These are phyloP conservation scores for Incumbomyces lentus DNA, from an alignment of 2,329 filamentous ascomycete genomes.

Conservation along the genomic window DNA sequence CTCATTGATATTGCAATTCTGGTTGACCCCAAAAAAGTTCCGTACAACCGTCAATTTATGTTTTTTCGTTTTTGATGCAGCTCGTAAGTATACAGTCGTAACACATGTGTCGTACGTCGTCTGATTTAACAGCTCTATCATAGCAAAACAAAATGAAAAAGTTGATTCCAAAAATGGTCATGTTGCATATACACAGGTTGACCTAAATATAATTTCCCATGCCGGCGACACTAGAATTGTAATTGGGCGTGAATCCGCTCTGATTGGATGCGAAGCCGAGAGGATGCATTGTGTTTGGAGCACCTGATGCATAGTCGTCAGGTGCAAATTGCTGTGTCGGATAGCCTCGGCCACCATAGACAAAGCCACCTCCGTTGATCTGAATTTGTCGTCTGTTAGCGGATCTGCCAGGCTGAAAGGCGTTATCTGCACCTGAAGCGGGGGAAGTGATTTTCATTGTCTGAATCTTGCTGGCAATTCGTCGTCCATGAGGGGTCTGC, in stretches of 20 bases:
- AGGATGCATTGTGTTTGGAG: constrained; percentile 5
- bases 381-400: constrained; percentile 20
- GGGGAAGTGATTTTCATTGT: constrained; percentile 28
- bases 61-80: not conserved
- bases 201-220: constrained; percentile 6
- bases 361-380: constrained; percentile 21
- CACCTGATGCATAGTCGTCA: constrained; percentile 4
- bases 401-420: constrained; percentile 27
- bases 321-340: constrained; percentile 2
- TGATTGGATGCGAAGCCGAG: constrained; percentile 1
- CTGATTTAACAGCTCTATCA: constrained; percentile 6
- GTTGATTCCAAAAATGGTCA: not conserved
- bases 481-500: constrained; percentile 85
- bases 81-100: constrained; percentile 5
- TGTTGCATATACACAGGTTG: not conserved
- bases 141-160: constrained; percentile 4
- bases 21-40: no score
- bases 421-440: constrained; percentile 37
- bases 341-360: constrained; percentile 7
- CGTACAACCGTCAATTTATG: no score
- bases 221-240: constrained; percentile 1
- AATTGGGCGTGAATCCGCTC: constrained; percentile 1
- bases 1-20: no score
- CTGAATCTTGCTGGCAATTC: constrained; percentile 79
- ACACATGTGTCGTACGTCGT: constrained; percentile 5